Percentiles rank a stretch among this genome's conserved stretches.
Evolutionary conservation across 2,329 filamentous ascomycete species (phyloP).

Genomic region (Paracoccidioides lutzii): DNA sequence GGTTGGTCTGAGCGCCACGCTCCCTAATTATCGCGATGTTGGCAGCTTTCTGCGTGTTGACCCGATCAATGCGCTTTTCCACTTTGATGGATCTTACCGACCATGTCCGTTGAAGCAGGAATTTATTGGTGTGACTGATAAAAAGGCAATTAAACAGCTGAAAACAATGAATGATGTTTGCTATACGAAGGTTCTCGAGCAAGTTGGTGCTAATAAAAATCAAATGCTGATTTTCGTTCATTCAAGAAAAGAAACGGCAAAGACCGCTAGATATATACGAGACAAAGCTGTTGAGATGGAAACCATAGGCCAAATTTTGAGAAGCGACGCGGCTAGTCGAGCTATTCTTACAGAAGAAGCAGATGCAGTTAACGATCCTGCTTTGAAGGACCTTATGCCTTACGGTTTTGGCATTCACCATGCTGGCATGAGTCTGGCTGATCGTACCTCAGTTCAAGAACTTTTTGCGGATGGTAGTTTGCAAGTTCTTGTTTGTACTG

Average conservation of each 20-base stretch:
- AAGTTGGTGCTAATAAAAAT: constrained; percentile 82
- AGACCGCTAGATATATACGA: constrained; percentile 89
- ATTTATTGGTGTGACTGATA: constrained; percentile 93
- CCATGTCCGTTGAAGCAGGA: constrained; percentile 93
- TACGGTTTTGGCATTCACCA: constrained; percentile 98
- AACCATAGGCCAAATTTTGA: constrained; percentile 89
- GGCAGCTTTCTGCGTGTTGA: constrained; percentile 91
- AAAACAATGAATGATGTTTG: constrained; percentile 99
- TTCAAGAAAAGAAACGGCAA: constrained; percentile 93
- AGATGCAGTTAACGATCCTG: constrained; percentile 66
- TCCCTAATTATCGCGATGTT: constrained; percentile 94
- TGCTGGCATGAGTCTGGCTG: constrained; percentile 90
- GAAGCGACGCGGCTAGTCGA: constrained; percentile 79
- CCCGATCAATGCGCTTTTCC: constrained; percentile 71
- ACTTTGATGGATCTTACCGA: constrained; percentile 88
- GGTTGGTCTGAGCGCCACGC: constrained; percentile 81
- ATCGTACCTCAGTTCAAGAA: constrained; percentile 89
- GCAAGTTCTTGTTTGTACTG: constrained; percentile 91
- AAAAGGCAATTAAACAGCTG: constrained; percentile 95
- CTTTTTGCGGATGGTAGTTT: constrained; percentile 84
- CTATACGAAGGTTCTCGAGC: constrained; percentile 93
- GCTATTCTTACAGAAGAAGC: constrained; percentile 80
- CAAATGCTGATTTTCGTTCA: constrained; percentile 99
- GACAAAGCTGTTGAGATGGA: constrained; percentile 97
- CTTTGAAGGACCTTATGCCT: constrained; percentile 85